These are phyloP conservation scores for Piromyces sp. DNA, from an alignment of 192 early-diverging fungal genomes.

Conservation along the genomic window DNA sequence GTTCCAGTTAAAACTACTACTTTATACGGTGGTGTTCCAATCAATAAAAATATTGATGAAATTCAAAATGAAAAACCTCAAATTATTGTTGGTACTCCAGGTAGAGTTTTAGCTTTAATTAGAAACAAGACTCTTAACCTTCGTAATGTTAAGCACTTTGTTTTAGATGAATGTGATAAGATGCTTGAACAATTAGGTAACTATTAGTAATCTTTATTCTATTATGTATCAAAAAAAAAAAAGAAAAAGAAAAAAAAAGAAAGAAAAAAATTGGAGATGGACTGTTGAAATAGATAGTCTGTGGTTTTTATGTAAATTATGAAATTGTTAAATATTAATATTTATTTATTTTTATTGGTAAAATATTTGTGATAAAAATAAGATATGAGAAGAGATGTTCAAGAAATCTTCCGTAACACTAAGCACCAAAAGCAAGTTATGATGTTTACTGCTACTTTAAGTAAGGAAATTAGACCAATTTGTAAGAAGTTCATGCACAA, in stretches of 20 bases:
- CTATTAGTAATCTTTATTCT: background rate
- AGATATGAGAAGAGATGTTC: slow-evolving; percentile 96
- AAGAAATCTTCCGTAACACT: slow-evolving; percentile 85
- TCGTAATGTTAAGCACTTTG: slow-evolving; percentile 84
- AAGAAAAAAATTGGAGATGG: too few species aligned
- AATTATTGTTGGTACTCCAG: slow-evolving; percentile 94
- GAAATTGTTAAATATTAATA: too few species aligned
- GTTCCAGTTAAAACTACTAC: too few species aligned
- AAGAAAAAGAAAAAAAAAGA: background rate
- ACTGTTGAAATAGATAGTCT: too few species aligned
- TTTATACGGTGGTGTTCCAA: slow-evolving; percentile 21
- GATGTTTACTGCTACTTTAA: slow-evolving; percentile 94
- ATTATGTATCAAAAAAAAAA: background rate
- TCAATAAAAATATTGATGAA: slow-evolving; percentile 63
- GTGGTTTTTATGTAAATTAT: too few species aligned
- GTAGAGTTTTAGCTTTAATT: slow-evolving; percentile 71
- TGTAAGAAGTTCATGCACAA: slow-evolving; percentile 98
- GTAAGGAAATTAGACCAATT: slow-evolving; percentile 76
- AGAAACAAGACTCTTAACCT: slow-evolving; percentile 69
- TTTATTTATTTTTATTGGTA: too few species aligned
- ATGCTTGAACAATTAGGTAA: slow-evolving; percentile 82
- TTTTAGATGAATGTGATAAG: slow-evolving; percentile 97
- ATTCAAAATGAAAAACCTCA: slow-evolving; percentile 84
- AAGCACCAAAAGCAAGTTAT: slow-evolving; percentile 97
- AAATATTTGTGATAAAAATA: too few species aligned